These are phyloP conservation scores for Phytophthora pluvialis DNA, from an alignment of 352 stramenopile species.

Conservation along the genomic window DNA sequence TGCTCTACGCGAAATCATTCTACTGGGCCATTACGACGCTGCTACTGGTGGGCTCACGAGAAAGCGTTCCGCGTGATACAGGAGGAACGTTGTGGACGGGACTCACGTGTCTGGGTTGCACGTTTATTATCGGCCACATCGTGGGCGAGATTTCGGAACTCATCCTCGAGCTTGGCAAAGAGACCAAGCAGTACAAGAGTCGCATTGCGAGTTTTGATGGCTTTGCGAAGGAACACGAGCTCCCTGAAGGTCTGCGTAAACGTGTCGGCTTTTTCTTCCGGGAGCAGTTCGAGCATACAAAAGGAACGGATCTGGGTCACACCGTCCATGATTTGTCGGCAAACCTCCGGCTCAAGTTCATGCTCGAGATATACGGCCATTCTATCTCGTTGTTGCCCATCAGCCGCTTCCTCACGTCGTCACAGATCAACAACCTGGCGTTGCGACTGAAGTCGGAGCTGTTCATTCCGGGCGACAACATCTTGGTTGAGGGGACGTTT, in stretches of 20 bases:
- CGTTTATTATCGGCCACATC: slow-evolving; percentile 81
- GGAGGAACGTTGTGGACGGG: slow-evolving; percentile 66
- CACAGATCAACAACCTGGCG: slow-evolving; percentile 73
- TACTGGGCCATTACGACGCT: slow-evolving; percentile 81
- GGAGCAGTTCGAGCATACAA: slow-evolving; percentile 60
- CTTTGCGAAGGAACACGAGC: slow-evolving; percentile 68
- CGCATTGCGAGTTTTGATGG: slow-evolving; percentile 77
- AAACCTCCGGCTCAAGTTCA: slow-evolving; percentile 74
- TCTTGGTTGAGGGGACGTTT: slow-evolving; percentile 65
- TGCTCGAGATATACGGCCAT: slow-evolving; percentile 74
- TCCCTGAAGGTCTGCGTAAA: slow-evolving; percentile 50
- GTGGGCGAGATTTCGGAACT: slow-evolving; percentile 80
- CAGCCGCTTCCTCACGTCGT: slow-evolving; percentile 51
- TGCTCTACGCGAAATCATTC: slow-evolving; percentile 70
- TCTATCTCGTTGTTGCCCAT: slow-evolving; percentile 61
- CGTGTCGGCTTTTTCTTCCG: slow-evolving; percentile 75
- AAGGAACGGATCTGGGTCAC: slow-evolving; percentile 57
- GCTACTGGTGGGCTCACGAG: slow-evolving; percentile 60
- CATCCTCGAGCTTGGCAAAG: slow-evolving; percentile 81
- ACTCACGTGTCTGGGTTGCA: slow-evolving; percentile 62
- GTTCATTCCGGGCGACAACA: slow-evolving; percentile 73
- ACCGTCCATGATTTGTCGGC: slow-evolving; percentile 69
- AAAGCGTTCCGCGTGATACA: slow-evolving; percentile 56
- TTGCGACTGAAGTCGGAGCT: slow-evolving; percentile 66
- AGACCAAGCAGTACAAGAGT: slow-evolving; percentile 72